Conservation (phyloP, 495 filamentous ascomycete genomes). For the Penicillium argentinense region DNA sequence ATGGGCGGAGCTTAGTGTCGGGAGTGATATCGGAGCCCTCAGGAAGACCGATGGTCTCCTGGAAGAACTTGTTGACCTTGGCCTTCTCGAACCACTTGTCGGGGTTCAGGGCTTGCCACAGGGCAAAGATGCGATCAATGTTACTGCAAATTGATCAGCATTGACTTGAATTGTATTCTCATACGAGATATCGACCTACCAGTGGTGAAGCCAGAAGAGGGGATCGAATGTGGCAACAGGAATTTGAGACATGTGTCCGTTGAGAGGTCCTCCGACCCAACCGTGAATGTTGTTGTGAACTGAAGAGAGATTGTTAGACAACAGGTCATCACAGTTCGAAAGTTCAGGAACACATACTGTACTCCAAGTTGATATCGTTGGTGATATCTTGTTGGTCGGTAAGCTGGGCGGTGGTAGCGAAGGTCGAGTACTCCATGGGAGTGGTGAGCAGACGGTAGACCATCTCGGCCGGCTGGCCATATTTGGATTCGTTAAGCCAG, state of each 20-base stretch:
- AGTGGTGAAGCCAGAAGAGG: constrained; percentile 42
- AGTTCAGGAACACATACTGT: constrained; percentile 2
- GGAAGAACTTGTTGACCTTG: constrained; percentile 13
- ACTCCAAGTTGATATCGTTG: constrained; percentile 37
- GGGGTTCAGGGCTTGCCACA: constrained; percentile 40
- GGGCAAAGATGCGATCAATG: constrained; percentile 40
- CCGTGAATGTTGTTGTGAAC: constrained; percentile 38
- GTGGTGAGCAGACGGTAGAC: constrained; percentile 10
- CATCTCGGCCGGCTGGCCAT: constrained; percentile 10
- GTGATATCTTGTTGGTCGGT: constrained; percentile 1
- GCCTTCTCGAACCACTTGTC: constrained; percentile 25
- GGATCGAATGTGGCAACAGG: constrained; percentile 43
- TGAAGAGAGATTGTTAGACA: constrained; percentile 22
- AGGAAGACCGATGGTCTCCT: constrained; percentile 16
- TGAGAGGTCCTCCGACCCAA: constrained; percentile 29
- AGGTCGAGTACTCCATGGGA: constrained; percentile 27
- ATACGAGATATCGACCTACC: constrained; percentile 11
- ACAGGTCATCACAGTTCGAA: neutral
- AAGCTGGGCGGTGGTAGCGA: constrained; percentile 27
- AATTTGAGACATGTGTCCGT: constrained; percentile 43
- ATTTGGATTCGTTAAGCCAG: neutral
- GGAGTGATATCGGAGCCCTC: constrained; percentile 13
- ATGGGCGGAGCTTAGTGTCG: constrained; percentile 27
- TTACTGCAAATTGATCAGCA: constrained; percentile 24
- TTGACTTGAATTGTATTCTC: no score